These are phyloP conservation scores for Arthromyces matolae DNA, from an alignment of 768 basidiomycete species.

Conservation along the genomic window DNA sequence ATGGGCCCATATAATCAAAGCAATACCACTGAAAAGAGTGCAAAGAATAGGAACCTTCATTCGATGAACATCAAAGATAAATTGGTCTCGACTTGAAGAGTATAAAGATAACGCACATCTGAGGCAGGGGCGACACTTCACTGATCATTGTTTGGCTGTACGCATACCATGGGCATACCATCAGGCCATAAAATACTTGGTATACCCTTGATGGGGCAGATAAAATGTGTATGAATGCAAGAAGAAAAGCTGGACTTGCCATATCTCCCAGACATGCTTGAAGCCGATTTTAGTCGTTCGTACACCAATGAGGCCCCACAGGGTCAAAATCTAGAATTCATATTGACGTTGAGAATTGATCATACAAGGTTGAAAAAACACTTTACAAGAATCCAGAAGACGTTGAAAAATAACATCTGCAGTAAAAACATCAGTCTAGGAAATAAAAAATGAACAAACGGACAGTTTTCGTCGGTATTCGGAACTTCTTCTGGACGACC, in stretches of 20 bases:
- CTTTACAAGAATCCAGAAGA: slow-evolving; percentile 69
- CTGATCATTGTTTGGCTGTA: slow-evolving; percentile 83
- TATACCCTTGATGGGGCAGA: slow-evolving; percentile 46
- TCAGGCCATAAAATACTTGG: slow-evolving; percentile 65
- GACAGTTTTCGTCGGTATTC: slow-evolving; percentile 62
- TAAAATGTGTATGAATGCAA: not conserved
- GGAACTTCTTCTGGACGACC: slow-evolving; percentile 62
- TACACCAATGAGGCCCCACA: slow-evolving; percentile 78
- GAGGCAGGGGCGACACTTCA: slow-evolving; percentile 68
- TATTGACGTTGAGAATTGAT: not conserved
- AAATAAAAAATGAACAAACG: slow-evolving; percentile 8
- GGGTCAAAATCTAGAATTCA: slow-evolving; percentile 46
- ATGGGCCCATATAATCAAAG: not conserved
- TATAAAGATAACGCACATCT: slow-evolving; percentile 45
- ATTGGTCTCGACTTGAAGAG: not conserved
- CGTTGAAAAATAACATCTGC: slow-evolving; percentile 71
- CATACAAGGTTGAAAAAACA: slow-evolving; percentile 10
- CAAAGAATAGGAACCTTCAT: slow-evolving; percentile 71
- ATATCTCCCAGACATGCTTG: slow-evolving; percentile 82
- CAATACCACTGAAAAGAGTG: slow-evolving; percentile 65
- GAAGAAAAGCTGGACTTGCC: slow-evolving; percentile 36
- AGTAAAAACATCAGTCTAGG: not conserved
- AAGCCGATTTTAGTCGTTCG: slow-evolving; percentile 73
- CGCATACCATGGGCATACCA: slow-evolving; percentile 80
- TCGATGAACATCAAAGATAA: no score